A percentile compares a stretch with the other conserved stretches of the same genome.
phyloP scores from a whole-genome alignment of 2,329 filamentous ascomycete genomes.

The Penicillium sp. region DNA sequence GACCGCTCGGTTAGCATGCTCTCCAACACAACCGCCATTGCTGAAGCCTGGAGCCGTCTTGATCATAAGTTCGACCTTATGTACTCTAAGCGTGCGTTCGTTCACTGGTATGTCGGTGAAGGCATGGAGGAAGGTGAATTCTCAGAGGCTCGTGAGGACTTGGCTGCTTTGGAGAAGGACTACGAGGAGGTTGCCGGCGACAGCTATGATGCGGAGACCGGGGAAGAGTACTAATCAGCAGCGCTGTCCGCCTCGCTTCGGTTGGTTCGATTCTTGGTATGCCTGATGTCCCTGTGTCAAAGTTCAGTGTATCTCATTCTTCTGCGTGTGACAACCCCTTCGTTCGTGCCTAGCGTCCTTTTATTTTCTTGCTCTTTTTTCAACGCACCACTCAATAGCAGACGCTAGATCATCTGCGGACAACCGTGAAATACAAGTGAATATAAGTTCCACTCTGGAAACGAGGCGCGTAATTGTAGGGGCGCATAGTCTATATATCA shows the following conservation, averaged over 20 bases:
- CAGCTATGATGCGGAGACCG: constrained; percentile 67
- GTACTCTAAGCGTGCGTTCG: constrained; percentile 72
- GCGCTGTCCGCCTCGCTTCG: constrained; percentile 10
- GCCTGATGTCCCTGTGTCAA: constrained; percentile 21
- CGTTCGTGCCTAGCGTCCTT: constrained; percentile 28
- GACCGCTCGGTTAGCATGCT: constrained; percentile 66
- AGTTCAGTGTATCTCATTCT: constrained; percentile 21
- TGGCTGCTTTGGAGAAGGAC: constrained; percentile 83
- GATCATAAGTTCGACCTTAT: constrained; percentile 73
- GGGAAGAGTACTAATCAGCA: constrained; percentile 41
- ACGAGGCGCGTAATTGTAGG: not conserved
- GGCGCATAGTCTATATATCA: not conserved
- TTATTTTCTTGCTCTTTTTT: constrained; percentile 10
- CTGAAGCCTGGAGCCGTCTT: constrained; percentile 67
- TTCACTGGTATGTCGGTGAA: constrained; percentile 81
- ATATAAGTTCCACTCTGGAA: constrained; percentile 9
- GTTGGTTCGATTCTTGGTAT: constrained; percentile 25
- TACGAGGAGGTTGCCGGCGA: constrained; percentile 84
- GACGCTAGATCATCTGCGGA: constrained; percentile 13
- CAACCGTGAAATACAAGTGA: constrained; percentile 13
- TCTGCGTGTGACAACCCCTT: constrained; percentile 32
- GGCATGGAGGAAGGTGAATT: constrained; percentile 94
- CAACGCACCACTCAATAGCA: constrained; percentile 8
- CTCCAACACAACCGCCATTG: constrained; percentile 70
- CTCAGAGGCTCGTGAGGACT: constrained; percentile 82